phyloP scores from a whole-genome alignment of 2,329 filamentous ascomycete species.

The Claviceps sp. region DNA sequence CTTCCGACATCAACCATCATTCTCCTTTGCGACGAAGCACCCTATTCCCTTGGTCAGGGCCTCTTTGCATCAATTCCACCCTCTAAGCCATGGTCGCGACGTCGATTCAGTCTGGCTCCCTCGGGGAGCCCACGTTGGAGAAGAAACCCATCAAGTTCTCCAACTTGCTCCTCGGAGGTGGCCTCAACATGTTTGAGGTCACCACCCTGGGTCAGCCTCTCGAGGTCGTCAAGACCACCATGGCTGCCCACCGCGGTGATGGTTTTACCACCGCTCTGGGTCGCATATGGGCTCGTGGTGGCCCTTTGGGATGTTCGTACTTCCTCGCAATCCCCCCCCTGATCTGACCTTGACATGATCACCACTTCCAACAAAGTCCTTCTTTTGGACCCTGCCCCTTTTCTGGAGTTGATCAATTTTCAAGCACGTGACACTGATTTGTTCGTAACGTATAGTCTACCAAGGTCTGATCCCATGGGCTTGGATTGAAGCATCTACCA shows the following conservation, averaged over 20 bases:
- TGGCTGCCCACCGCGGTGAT: conserved; percentile 92
- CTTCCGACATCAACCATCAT: conserved; percentile 8
- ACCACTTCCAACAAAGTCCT: not conserved
- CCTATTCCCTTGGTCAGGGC: conserved; percentile 98
- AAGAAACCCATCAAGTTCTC: conserved; percentile 99
- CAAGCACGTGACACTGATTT: too few species aligned
- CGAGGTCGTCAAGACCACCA: conserved; percentile 98
- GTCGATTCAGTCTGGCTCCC: conserved; percentile 37
- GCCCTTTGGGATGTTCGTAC: conserved; percentile 79
- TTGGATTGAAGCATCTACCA: conserved; percentile 99
- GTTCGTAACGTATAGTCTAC: conserved; percentile 71
- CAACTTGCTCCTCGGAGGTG: conserved; percentile 88
- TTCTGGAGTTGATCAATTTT: not conserved
- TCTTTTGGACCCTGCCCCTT: not conserved
- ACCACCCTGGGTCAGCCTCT: conserved; percentile 61
- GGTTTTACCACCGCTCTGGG: conserved; percentile 68
- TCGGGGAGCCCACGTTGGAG: conserved; percentile 51
- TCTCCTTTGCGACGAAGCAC: conserved; percentile 63
- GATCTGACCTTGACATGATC: not conserved
- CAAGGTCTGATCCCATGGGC: conserved; percentile 99
- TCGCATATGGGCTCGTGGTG: conserved; percentile 89
- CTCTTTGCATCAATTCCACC: conserved; percentile 40
- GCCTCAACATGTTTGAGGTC: conserved; percentile 91
- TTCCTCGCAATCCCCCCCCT: too few species aligned
- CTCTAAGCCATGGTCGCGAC: conserved; percentile 49